These are phyloP conservation scores for Auricularia sp. DNA, from an alignment of 768 basidiomycete genomes.

Conservation along the genomic window DNA sequence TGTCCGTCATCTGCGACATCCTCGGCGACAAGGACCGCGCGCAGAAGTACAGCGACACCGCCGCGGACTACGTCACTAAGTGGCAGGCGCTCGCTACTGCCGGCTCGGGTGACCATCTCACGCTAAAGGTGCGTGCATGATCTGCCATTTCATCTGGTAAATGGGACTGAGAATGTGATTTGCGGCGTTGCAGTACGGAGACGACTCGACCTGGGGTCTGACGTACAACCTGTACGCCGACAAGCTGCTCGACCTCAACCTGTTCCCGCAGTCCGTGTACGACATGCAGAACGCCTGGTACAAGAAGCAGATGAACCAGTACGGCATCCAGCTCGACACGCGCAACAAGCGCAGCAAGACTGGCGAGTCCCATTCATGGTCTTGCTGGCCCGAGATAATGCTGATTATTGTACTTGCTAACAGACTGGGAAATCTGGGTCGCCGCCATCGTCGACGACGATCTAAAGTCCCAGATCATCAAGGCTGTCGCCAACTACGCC, in stretches of 20 bases:
- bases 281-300: constrained; percentile 44
- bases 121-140: constrained; percentile 28
- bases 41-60: constrained; percentile 39
- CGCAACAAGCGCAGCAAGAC: neutral
- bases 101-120: constrained; percentile 40
- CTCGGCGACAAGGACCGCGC: constrained; percentile 31
- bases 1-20: constrained; percentile 29
- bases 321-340: constrained; percentile 6
- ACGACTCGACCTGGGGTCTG: constrained; percentile 35
- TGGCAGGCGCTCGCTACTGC: constrained; percentile 47
- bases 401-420: neutral
- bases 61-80: constrained; percentile 39
- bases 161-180: neutral
- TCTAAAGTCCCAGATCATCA: constrained; percentile 41
- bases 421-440: constrained; percentile 52
- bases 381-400: neutral
- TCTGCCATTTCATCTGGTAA: neutral
- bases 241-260: constrained; percentile 41
- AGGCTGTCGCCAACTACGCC: constrained; percentile 39
- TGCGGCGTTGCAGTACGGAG: constrained; percentile 35
- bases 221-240: constrained; percentile 58
- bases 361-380: neutral
- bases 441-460: constrained; percentile 37
- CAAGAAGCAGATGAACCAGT: constrained; percentile 18
- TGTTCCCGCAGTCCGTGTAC: constrained; percentile 43